Evolutionary conservation across 306 rosid species (phyloP).

Genomic region (Oxytropis ochrocephala): DNA sequence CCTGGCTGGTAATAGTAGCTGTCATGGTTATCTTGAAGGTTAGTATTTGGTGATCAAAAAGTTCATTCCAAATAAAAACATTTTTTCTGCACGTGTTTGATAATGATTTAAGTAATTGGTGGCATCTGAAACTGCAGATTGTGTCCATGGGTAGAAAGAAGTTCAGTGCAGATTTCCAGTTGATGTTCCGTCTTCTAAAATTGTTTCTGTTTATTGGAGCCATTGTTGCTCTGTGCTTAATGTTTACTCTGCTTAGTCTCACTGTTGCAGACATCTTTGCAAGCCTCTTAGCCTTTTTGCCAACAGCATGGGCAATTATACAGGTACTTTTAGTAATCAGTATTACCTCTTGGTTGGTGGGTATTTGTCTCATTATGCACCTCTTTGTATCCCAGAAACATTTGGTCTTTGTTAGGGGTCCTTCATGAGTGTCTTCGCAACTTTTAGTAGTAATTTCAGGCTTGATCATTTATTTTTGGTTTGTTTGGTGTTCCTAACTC

Average conservation of each 20-base stretch:
- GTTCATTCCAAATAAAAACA: background rate
- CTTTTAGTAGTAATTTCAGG: background rate
- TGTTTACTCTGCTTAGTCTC: conserved; percentile 63
- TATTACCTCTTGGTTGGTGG: background rate
- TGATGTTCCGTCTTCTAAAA: conserved; percentile 93
- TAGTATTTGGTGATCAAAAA: conserved; percentile 12
- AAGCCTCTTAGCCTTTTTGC: conserved; percentile 82
- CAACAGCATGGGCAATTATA: conserved; percentile 90
- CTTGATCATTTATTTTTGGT: background rate
- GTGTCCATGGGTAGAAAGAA: conserved; percentile 87
- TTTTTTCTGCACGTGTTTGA: conserved; percentile 6
- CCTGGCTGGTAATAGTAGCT: conserved; percentile 92
- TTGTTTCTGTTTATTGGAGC: conserved; percentile 67
- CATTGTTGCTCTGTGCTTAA: conserved; percentile 43
- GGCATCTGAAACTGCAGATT: conserved; percentile 51
- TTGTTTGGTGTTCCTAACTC: background rate
- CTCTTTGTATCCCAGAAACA: background rate
- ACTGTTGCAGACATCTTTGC: conserved; percentile 76
- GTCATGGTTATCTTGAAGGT: conserved; percentile 86
- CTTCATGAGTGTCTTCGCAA: background rate
- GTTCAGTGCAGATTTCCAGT: conserved; percentile 94
- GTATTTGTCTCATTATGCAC: conserved; percentile 5
- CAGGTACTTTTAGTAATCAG: conserved; percentile 40
- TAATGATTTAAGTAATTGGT: conserved; percentile 19
- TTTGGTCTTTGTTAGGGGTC: background rate